These are phyloP conservation scores for Leccinum ambiguum DNA, from an alignment of 1,284 basidiomycete genomes.

Conservation along the genomic window DNA sequence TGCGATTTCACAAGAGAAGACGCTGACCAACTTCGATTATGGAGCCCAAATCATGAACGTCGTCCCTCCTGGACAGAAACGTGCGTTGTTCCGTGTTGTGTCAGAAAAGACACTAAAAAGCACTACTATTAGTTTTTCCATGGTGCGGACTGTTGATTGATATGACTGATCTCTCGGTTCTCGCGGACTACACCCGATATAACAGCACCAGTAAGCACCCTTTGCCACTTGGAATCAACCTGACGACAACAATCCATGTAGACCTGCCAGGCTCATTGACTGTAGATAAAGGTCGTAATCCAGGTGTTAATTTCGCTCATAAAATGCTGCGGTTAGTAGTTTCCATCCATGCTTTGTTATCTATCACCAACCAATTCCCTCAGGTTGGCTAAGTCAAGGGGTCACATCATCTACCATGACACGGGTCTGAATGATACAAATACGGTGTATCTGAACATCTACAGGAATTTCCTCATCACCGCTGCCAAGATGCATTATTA, in stretches of 20 bases:
- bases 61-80: too few species aligned
- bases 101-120: too few species aligned
- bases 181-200: too few species aligned
- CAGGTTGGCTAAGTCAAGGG: conserved; percentile 64
- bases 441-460: conserved; percentile 79
- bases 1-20: too few species aligned
- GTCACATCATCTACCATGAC: conserved; percentile 80
- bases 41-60: too few species aligned
- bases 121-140: too few species aligned
- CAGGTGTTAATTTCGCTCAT: conserved; percentile 57
- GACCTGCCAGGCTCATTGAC: conserved; percentile 65
- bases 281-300: conserved; percentile 55
- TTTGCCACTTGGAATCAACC: not conserved
- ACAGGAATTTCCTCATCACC: conserved; percentile 80
- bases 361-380: conserved; percentile 9
- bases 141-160: too few species aligned
- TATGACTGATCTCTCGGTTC: too few species aligned
- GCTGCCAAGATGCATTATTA: conserved; percentile 92
- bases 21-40: too few species aligned
- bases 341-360: not conserved
- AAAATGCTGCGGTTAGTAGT: conserved; percentile 68
- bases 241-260: conserved; percentile 25
- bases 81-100: too few species aligned
- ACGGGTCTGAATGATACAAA: conserved; percentile 63
- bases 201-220: not conserved